Evolutionary conservation across 768 basidiomycete species (phyloP), one percentile per base, ranked within the genome.

Genomic region (Hericium rajendrae): DNA sequence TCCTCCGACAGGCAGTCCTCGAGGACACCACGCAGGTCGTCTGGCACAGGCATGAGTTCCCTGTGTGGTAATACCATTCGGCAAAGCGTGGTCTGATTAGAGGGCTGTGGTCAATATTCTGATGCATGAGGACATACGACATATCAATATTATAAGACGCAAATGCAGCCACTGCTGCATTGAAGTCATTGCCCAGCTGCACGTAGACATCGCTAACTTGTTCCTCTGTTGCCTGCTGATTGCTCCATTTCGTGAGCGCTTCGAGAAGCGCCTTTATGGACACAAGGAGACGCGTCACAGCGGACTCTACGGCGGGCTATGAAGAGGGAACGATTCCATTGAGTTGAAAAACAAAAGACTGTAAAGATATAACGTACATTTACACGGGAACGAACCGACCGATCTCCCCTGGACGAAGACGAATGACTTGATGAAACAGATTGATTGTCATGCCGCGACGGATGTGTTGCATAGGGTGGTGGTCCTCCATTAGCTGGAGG

Each of bases 151-250:
- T 84, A 62, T 86, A 92, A 12, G 79, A 75, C 2, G 80, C 79
- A 68, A 99, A 99, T 1, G 94, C 92, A 54, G 86, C 82, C 40
- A 94, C 91, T 10, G 94, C 94, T 15, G 83, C 81, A 67, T 97
- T 97, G 76, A 99, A 98, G 68, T 97, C 94, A 71, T 98, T 97
- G 22, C 97, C 97, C 22, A 99, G 77, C 55, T 85, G 83, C 55
- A 99, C 97, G 71, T 99, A 99, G 55, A 97, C 90, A 70, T 97
- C 92, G 77, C 94, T 97, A 68, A 99, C 93, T 63, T 89, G 78
- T 46, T 71, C 73, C 68, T 95, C 93, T 57, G 83, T 76, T 64
- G 88, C 78, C 64, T 83, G 78, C 59, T 80, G 71, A 58, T 76
- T 76, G 69, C 88, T 90, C 93, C 93, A 97, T 73, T 80, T 74